A percentile compares a stretch with the other conserved stretches of the same genome.
Conservation (phyloP, 23 red algal genomes). For the Chondrus crispus region DNA sequence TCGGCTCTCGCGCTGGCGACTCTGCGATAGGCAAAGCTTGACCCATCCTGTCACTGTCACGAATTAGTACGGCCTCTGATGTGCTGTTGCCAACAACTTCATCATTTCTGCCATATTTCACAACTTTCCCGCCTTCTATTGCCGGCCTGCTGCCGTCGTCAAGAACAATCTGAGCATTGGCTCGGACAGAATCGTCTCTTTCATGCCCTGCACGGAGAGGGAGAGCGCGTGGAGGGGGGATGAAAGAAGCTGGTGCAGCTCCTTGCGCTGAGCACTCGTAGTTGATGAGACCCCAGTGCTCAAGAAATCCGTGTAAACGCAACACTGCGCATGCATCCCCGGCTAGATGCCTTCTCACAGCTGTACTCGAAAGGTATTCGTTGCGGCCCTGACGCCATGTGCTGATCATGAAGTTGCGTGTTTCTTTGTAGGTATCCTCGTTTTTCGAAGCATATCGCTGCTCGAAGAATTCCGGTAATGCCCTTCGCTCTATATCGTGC, state of each 20-base stretch:
- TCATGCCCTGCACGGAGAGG: neutral
- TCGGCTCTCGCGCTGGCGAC: neutral
- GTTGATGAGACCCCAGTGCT: slow-evolving; percentile 99
- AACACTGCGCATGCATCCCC: slow-evolving; percentile 86
- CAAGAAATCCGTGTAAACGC: slow-evolving; percentile 93
- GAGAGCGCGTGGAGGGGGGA: slow-evolving; percentile 38
- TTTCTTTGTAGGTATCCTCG: slow-evolving; percentile 65
- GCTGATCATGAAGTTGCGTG: slow-evolving; percentile 87
- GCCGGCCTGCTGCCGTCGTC: slow-evolving; percentile 32
- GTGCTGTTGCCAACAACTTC: neutral
- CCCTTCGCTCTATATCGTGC: slow-evolving; percentile 87
- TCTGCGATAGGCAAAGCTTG: neutral
- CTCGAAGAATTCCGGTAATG: slow-evolving; percentile 88
- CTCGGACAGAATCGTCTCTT: neutral
- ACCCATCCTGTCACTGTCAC: neutral
- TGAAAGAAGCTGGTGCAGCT: slow-evolving; percentile 46
- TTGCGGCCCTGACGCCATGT: slow-evolving; percentile 78
- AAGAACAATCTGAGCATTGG: slow-evolving; percentile 8
- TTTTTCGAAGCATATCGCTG: slow-evolving; percentile 78
- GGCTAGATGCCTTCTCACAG: slow-evolving; percentile 72
- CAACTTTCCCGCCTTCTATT: slow-evolving; percentile 21
- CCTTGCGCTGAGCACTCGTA: slow-evolving; percentile 62
- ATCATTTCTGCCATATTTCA: slow-evolving; percentile 20
- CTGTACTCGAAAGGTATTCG: slow-evolving; percentile 81
- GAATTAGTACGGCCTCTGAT: neutral